A percentile compares a stretch with the other conserved stretches of the same genome.
These are phyloP conservation scores for Cyberlindnera samutprakarnensis DNA, from an alignment of 805 yeast genomes.

Conservation along the genomic window DNA sequence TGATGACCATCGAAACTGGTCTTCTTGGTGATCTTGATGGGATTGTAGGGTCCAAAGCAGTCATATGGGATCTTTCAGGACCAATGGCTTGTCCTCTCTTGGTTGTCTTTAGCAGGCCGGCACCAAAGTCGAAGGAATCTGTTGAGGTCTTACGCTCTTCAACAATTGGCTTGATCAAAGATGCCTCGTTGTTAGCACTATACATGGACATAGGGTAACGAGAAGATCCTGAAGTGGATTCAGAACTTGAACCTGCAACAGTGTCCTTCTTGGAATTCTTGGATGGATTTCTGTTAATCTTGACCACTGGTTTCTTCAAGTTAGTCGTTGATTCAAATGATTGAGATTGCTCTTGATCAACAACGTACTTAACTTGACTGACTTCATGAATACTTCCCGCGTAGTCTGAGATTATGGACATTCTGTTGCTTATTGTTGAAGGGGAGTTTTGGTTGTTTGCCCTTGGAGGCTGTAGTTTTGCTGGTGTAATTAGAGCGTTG, in stretches of 20 bases:
- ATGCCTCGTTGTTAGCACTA: not conserved
- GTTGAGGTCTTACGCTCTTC: constrained; percentile 8
- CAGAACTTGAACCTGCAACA: not conserved
- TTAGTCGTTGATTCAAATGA: constrained; percentile 1
- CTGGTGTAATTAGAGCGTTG: too few species aligned
- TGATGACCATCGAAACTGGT: constrained; percentile 14
- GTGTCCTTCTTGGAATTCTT: constrained; percentile 3
- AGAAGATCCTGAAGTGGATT: constrained; percentile 3
- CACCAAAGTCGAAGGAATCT: constrained; percentile 17
- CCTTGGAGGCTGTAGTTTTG: too few species aligned
- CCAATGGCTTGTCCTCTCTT: constrained; percentile 4
- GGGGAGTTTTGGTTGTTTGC: too few species aligned
- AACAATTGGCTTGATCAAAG: not conserved
- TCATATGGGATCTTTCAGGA: constrained; percentile 9
- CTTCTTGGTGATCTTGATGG: constrained; percentile 24
- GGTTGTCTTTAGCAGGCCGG: constrained; percentile 16
- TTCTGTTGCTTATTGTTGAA: too few species aligned
- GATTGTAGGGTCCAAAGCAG: constrained; percentile 14
- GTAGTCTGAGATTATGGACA: constrained; percentile 21
- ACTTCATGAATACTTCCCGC: constrained; percentile 22
- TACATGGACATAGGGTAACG: constrained; percentile 1
- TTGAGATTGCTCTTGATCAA: constrained; percentile 3
- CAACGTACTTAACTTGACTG: constrained; percentile 12
- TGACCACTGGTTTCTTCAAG: constrained; percentile 9
- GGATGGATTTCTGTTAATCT: constrained; percentile 9